Base-by-base conservation (phyloP, 1,284 basidiomycete species). In the Neotropicomus parvogracilis region DNA sequence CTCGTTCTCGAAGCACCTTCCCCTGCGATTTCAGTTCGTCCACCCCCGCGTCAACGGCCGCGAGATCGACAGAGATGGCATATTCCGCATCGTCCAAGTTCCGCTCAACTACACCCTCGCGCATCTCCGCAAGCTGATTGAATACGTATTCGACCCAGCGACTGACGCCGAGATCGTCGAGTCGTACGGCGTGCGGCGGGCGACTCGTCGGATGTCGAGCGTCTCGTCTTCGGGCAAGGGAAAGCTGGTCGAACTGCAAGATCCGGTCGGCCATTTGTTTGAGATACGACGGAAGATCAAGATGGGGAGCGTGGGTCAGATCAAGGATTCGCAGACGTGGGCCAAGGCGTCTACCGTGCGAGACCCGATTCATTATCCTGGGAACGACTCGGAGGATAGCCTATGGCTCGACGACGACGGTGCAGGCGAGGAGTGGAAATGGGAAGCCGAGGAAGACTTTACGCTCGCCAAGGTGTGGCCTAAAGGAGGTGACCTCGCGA, bases 21-120 rank as follows among this genome's bases (percentile, higher is more conserved):
- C 81, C 1, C 71, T 88, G n/a, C 77, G 83, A 16, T 78, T 87
- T 56, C 85, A 86, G 63, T 68, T 84, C 48, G 64, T 81, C 29
- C 70, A 72, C 19, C 40, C 60, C 0, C 51, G 54, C 3, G 59
- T 50, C 39, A 44, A 64, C 39, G 54, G 54, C 1, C 54, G 63
- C 27, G 50, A 56, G 6, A 4, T 57, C 53, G 47, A 63, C 17
- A 54, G 41, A 49, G 75, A 81, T 6, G 78, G 77, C 11, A 73
- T 83, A 2, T 78, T 78, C 55, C 77, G 85, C 42, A 68, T 85
- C 48, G 79, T 80, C 5, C 83, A 85, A 53, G 81, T 87, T 6
- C 86, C 86, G 0, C 68, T 79, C 24, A 83, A 75, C 59, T 88
- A 85, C 59, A 83, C 80, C 0, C 81, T 89, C 56, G 71, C 75